These are phyloP conservation scores for Gomphus sp. DNA, from an alignment of 1,284 basidiomycete genomes.

Conservation along the genomic window DNA sequence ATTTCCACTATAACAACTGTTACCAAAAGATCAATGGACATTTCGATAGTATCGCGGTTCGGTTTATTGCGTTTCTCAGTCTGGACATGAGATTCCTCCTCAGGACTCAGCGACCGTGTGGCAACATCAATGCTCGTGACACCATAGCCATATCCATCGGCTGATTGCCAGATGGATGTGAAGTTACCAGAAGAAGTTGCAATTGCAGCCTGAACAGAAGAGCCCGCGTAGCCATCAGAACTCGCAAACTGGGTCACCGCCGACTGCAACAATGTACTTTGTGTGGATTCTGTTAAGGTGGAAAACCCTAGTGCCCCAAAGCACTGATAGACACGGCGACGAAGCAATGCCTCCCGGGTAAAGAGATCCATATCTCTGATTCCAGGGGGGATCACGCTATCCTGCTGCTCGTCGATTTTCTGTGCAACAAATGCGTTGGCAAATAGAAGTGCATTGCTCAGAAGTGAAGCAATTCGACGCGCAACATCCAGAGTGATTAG, in stretches of 20 bases:
- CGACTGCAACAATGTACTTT: conserved; percentile 75
- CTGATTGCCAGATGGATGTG: conserved; percentile 77
- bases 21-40: conserved; percentile 67
- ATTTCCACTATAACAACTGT: conserved; percentile 8
- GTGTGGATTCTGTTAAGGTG: conserved; percentile 74
- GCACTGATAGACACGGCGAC: conserved; percentile 84
- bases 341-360: conserved; percentile 76
- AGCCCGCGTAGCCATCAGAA: conserved; percentile 65
- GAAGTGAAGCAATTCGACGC: conserved; percentile 75
- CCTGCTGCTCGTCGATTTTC: conserved; percentile 27
- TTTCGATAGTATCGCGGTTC: conserved; percentile 74
- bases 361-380: conserved; percentile 53
- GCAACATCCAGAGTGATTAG: conserved; percentile 89
- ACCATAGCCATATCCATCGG: conserved; percentile 90
- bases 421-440: conserved; percentile 61
- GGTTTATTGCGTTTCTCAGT: conserved; percentile 44
- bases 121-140: conserved; percentile 64
- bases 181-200: conserved; percentile 82
- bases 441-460: conserved; percentile 88
- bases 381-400: conserved; percentile 30
- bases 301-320: conserved; percentile 76
- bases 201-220: conserved; percentile 88
- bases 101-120: conserved; percentile 27
- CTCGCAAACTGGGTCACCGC: conserved; percentile 83
- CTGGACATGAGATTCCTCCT: conserved; percentile 20